Evolutionary conservation across 73 alveolate genomes (phyloP).

Genomic region (Paramecium tetraurelia): DNA sequence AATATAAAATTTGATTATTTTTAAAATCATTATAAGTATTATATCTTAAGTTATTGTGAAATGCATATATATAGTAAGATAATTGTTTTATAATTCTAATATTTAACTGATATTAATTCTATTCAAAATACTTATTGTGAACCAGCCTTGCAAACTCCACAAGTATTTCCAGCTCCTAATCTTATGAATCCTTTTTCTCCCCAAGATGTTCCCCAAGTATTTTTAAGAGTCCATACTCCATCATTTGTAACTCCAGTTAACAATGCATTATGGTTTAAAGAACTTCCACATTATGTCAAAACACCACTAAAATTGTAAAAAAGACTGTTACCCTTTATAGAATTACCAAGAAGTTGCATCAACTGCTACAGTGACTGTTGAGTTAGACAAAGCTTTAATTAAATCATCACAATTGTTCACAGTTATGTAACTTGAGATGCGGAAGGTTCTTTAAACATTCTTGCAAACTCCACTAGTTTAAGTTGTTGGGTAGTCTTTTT

Average conservation of each 20-base stretch:
- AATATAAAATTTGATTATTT: slow-evolving; percentile 33
- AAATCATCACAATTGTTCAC: slow-evolving; percentile 39
- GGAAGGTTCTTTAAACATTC: slow-evolving; percentile 4
- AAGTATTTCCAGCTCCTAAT: slow-evolving; percentile 46
- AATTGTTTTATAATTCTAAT: no score
- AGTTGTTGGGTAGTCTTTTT: slow-evolving; percentile 72
- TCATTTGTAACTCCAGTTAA: slow-evolving; percentile 49
- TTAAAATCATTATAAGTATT: neutral
- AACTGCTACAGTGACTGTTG: slow-evolving; percentile 65
- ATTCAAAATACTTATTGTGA: neutral
- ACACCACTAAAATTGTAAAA: neutral
- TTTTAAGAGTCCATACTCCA: slow-evolving; percentile 59
- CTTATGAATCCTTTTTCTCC: slow-evolving; percentile 65
- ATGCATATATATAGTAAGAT: no score
- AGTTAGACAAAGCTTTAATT: neutral
- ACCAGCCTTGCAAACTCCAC: slow-evolving; percentile 26
- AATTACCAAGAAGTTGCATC: slow-evolving; percentile 61
- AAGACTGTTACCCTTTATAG: neutral
- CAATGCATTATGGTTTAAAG: slow-evolving; percentile 62
- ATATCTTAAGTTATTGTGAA: neutral
- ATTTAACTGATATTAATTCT: neutral
- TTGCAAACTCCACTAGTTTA: slow-evolving; percentile 66
- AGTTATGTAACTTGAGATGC: slow-evolving; percentile 26
- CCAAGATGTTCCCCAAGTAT: slow-evolving; percentile 73
- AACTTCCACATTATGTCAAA: slow-evolving; percentile 8